These are phyloP conservation scores for Platismatia glauca DNA, from an alignment of 495 filamentous ascomycete genomes.

Conservation along the genomic window DNA sequence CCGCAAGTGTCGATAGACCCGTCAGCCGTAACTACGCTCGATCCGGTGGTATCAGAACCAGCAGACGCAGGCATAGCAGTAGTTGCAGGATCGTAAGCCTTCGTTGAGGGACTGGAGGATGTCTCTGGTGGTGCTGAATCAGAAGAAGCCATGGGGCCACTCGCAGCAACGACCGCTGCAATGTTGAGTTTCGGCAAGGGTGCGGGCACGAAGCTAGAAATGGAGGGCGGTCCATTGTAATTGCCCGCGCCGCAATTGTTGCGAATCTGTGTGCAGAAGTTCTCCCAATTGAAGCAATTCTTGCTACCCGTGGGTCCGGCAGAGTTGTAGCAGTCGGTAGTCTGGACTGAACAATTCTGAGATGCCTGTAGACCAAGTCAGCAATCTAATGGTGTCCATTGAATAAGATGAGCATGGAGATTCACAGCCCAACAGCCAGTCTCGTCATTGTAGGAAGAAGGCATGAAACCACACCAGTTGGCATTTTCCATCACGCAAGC, in stretches of 20 bases:
- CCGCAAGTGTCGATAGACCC: slow-evolving; percentile 24
- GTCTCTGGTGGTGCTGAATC: not conserved
- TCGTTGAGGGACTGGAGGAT: not conserved
- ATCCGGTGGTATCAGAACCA: not conserved
- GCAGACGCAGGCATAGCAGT: slow-evolving; percentile 8
- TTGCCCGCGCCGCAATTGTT: slow-evolving; percentile 38
- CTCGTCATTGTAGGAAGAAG: slow-evolving; percentile 44
- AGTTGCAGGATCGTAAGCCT: slow-evolving; percentile 1
- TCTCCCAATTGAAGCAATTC: slow-evolving; percentile 51
- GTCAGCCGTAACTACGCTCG: not conserved
- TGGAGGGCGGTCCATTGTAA: slow-evolving; percentile 48
- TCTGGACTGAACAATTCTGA: slow-evolving; percentile 50
- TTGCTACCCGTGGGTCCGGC: slow-evolving; percentile 48
- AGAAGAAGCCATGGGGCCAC: slow-evolving; percentile 8
- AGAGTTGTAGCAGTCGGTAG: slow-evolving; percentile 43
- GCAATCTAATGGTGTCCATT: slow-evolving; percentile 2
- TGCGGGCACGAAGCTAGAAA: slow-evolving; percentile 33
- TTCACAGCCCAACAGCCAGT: slow-evolving; percentile 48
- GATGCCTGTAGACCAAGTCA: slow-evolving; percentile 25
- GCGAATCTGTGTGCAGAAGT: slow-evolving; percentile 48
- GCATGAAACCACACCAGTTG: slow-evolving; percentile 61
- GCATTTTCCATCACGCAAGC: slow-evolving; percentile 54
- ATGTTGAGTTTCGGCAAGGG: slow-evolving; percentile 20
- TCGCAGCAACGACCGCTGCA: slow-evolving; percentile 8
- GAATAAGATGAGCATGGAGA: not conserved